Evolutionary conservation across 2,329 filamentous ascomycete genomes (phyloP).

Genomic region (Colletotrichum caudatum): DNA sequence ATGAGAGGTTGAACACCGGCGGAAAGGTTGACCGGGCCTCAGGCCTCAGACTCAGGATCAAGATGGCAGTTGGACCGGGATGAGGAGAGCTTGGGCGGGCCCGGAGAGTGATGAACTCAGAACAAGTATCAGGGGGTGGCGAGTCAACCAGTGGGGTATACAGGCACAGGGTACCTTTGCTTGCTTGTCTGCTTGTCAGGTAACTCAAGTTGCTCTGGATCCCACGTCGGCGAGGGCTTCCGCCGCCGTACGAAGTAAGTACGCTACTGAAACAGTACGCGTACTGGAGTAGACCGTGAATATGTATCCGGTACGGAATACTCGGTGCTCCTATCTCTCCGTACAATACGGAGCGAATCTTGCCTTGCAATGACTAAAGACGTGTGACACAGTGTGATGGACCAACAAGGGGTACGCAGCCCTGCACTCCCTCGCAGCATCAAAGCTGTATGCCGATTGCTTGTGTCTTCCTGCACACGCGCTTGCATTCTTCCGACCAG

Average conservation of each 20-base stretch:
- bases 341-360: neutral
- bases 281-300: neutral
- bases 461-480: slow-evolving; percentile 16
- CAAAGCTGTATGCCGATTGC: neutral
- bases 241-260: too few species aligned
- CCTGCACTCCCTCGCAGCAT: neutral
- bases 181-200: neutral
- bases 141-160: slow-evolving; percentile 7
- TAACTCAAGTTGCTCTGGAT: neutral
- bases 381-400: slow-evolving; percentile 24
- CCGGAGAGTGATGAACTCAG: neutral
- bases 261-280: neutral
- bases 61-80: neutral
- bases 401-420: neutral
- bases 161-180: slow-evolving; percentile 1
- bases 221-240: neutral
- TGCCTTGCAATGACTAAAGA: slow-evolving; percentile 20
- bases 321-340: too few species aligned
- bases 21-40: slow-evolving; percentile 4
- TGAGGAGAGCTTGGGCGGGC: neutral
- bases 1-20: slow-evolving; percentile 8
- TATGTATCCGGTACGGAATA: neutral
- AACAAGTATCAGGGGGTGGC: slow-evolving; percentile 32
- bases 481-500: slow-evolving; percentile 23
- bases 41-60: neutral